Percentiles rank a stretch among this genome's conserved stretches.
These are phyloP conservation scores for Peribolospora kevripleyi DNA, from an alignment of 768 basidiomycete species.

Conservation along the genomic window DNA sequence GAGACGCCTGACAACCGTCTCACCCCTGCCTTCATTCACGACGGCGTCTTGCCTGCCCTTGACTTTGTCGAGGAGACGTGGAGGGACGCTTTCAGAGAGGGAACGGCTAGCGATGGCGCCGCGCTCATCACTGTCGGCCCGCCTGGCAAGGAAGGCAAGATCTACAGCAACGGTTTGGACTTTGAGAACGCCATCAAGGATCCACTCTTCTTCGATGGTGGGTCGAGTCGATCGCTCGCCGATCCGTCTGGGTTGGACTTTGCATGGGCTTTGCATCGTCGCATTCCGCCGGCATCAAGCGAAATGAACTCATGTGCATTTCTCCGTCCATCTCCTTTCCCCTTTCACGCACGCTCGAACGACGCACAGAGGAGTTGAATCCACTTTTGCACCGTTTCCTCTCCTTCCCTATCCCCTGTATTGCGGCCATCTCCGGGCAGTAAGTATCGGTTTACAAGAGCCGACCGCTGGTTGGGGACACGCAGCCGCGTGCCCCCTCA, in stretches of 20 bases:
- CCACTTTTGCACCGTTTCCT: constrained; percentile 7
- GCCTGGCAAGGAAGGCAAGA: constrained; percentile 16
- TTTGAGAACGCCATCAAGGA: constrained; percentile 17
- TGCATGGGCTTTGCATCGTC: background rate
- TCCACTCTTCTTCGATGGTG: constrained; percentile 19
- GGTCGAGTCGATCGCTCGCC: background rate
- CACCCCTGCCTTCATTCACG: constrained; percentile 16
- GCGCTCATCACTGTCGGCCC: constrained; percentile 9
- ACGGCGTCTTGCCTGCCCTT: constrained; percentile 13
- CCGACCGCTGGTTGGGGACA: too few species aligned
- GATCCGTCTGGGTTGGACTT: background rate
- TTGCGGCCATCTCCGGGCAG: background rate
- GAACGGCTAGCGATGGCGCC: constrained; percentile 10
- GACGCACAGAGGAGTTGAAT: background rate
- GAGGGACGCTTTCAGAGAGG: constrained; percentile 8
- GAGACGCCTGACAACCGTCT: constrained; percentile 20
- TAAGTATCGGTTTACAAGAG: too few species aligned
- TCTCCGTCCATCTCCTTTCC: too few species aligned
- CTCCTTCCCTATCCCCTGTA: constrained; percentile 11
- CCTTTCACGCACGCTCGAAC: too few species aligned
- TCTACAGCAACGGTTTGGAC: constrained; percentile 21
- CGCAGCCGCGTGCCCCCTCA: too few species aligned
- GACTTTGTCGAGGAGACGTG: constrained; percentile 20
- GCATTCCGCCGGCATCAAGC: background rate
- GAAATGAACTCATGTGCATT: background rate